These are phyloP conservation scores for Globisporangium irregulare DNA, from an alignment of 352 stramenopile species.

Conservation along the genomic window DNA sequence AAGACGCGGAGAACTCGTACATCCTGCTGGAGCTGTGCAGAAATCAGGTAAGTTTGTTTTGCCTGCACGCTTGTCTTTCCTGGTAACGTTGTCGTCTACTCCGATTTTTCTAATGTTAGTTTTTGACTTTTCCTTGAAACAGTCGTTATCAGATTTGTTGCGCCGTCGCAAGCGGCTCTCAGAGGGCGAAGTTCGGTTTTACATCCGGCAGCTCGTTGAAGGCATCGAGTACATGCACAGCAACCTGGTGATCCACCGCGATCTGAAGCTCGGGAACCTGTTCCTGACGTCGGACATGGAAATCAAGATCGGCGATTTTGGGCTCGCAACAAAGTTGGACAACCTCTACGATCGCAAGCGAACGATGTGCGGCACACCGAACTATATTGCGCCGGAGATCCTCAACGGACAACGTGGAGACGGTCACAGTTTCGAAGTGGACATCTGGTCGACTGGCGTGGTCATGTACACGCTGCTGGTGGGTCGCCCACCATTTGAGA, in stretches of 20 bases:
- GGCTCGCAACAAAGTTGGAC: constrained; percentile 85
- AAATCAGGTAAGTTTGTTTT: constrained; percentile 72
- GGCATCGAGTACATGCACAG: constrained; percentile 95
- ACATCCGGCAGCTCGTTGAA: constrained; percentile 89
- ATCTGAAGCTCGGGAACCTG: constrained; percentile 98
- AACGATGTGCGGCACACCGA: constrained; percentile 95
- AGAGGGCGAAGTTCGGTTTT: constrained; percentile 94
- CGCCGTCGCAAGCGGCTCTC: constrained; percentile 93
- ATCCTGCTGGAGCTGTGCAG: constrained; percentile 97
- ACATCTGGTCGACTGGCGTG: constrained; percentile 97
- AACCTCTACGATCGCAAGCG: constrained; percentile 91
- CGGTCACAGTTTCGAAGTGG: constrained; percentile 97
- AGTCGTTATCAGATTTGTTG: constrained; percentile 96
- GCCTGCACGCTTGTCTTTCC: neutral
- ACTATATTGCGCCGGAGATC: constrained; percentile 93
- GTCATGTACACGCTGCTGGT: constrained; percentile 98
- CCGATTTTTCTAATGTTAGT: constrained; percentile 1
- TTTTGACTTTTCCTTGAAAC: constrained; percentile 12
- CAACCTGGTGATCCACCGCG: constrained; percentile 95
- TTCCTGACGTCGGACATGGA: constrained; percentile 95
- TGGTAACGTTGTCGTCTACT: neutral
- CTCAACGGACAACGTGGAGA: constrained; percentile 85
- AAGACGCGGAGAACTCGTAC: constrained; percentile 97
- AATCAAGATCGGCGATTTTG: constrained; percentile 97
- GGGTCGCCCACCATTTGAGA: constrained; percentile 97